phyloP scores from a whole-genome alignment of 73 alveolate genomes.

The Paramecium tetraurelia region DNA sequence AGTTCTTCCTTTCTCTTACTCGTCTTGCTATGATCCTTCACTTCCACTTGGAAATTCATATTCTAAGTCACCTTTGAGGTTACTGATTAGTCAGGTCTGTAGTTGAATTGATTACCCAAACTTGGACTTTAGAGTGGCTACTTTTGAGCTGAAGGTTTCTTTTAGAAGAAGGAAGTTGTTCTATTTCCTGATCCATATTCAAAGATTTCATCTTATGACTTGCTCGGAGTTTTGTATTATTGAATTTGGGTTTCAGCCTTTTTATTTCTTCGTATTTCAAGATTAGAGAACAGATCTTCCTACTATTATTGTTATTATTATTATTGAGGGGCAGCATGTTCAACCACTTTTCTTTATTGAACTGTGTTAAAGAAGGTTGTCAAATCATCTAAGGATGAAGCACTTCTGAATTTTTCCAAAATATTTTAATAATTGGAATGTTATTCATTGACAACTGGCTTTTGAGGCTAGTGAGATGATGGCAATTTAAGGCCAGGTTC shows the following conservation, averaged over 20 bases:
- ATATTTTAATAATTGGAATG: neutral
- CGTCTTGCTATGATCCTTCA: neutral
- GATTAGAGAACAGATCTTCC: neutral
- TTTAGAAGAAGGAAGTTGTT: neutral
- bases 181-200: constrained; percentile 26
- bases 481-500: neutral
- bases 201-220: neutral
- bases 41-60: neutral
- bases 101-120: neutral
- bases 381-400: constrained; percentile 1
- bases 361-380: neutral
- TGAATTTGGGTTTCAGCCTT: neutral
- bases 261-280: neutral
- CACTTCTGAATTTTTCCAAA: constrained; percentile 20
- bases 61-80: neutral
- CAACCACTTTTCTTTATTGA: neutral
- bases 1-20: constrained; percentile 32
- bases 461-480: neutral
- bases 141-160: neutral
- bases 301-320: neutral
- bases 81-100: neutral
- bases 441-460: neutral
- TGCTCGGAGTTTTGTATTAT: neutral
- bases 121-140: neutral
- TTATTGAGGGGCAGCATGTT: constrained; percentile 7